Evolutionary conservation across 768 basidiomycete species (phyloP).

Genomic region (Leucosporidium creatinivorum): DNA sequence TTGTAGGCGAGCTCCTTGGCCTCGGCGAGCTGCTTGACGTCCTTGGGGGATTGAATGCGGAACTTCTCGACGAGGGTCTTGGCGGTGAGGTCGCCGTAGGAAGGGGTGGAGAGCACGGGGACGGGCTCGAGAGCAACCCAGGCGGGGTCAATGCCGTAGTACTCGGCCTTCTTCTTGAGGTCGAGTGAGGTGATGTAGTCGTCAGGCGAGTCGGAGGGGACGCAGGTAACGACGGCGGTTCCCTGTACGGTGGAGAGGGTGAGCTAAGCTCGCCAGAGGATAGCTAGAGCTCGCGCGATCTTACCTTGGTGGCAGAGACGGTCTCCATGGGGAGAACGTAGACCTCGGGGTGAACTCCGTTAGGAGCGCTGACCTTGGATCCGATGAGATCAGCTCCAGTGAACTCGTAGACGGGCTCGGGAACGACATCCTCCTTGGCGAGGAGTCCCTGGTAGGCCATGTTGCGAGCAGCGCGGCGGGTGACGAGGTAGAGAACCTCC

Average conservation of each 20-base stretch:
- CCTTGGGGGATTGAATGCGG: slow-evolving; percentile 93
- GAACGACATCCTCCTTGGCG: slow-evolving; percentile 45
- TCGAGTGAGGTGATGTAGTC: slow-evolving; percentile 86
- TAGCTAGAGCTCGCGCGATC: slow-evolving; percentile 9
- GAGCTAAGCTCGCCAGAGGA: background rate
- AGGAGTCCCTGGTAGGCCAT: slow-evolving; percentile 92
- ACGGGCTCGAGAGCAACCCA: slow-evolving; percentile 82
- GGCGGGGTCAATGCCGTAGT: slow-evolving; percentile 83
- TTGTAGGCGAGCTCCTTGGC: slow-evolving; percentile 98
- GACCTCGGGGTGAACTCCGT: slow-evolving; percentile 71
- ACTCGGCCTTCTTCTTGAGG: slow-evolving; percentile 89
- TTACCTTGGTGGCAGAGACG: slow-evolving; percentile 83
- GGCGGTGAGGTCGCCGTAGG: slow-evolving; percentile 89
- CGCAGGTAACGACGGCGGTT: slow-evolving; percentile 95
- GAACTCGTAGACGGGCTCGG: slow-evolving; percentile 56
- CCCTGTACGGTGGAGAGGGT: slow-evolving; percentile 50
- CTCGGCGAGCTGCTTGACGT: slow-evolving; percentile 82
- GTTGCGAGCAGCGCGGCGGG: slow-evolving; percentile 84
- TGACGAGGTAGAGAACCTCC: slow-evolving; percentile 75
- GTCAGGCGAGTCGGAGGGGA: slow-evolving; percentile 96
- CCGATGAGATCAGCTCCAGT: slow-evolving; percentile 75
- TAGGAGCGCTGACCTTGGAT: slow-evolving; percentile 81
- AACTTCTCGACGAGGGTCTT: slow-evolving; percentile 72
- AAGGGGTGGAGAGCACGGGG: slow-evolving; percentile 76
- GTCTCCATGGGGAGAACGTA: slow-evolving; percentile 99